These are phyloP conservation scores for Gymnopilus dilepis DNA, from an alignment of 768 basidiomycete species.

Conservation along the genomic window DNA sequence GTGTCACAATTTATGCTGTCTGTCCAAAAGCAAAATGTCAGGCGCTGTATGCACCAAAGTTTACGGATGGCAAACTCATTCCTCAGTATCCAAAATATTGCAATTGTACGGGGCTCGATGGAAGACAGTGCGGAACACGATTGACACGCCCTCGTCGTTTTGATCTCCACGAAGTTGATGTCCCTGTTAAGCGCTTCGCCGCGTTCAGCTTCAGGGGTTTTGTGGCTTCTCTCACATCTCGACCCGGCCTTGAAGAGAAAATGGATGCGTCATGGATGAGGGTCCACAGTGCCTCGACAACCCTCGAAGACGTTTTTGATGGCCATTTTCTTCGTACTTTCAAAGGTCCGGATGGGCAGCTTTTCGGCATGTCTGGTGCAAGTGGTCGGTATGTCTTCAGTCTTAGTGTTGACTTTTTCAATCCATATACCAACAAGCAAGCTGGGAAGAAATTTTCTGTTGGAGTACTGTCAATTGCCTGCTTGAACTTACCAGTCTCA, in stretches of 20 bases:
- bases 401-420: conserved; percentile 1
- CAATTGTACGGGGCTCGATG: conserved; percentile 5
- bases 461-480: conserved; percentile 1
- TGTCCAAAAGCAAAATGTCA: conserved; percentile 24
- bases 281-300: too few species aligned
- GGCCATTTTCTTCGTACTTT: conserved; percentile 11
- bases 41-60: conserved; percentile 16
- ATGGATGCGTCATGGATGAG: conserved; percentile 21
- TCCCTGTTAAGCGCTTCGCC: conserved; percentile 26
- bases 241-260: conserved; percentile 29
- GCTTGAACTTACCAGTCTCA: conserved; percentile 13
- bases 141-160: conserved; percentile 8
- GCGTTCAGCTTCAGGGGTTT: conserved; percentile 28
- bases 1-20: conserved; percentile 17
- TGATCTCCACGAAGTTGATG: not conserved
- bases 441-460: conserved; percentile 4
- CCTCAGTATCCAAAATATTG: conserved; percentile 23
- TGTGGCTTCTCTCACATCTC: conserved; percentile 30
- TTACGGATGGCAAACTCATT: not conserved
- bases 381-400: conserved; percentile 32
- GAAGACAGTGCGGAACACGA: conserved; percentile 8
- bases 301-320: too few species aligned
- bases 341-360: conserved; percentile 27
- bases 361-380: conserved; percentile 20
- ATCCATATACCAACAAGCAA: not conserved